Conservation (phyloP, 2,329 filamentous ascomycete genomes). For the Calonectria naviculata region DNA sequence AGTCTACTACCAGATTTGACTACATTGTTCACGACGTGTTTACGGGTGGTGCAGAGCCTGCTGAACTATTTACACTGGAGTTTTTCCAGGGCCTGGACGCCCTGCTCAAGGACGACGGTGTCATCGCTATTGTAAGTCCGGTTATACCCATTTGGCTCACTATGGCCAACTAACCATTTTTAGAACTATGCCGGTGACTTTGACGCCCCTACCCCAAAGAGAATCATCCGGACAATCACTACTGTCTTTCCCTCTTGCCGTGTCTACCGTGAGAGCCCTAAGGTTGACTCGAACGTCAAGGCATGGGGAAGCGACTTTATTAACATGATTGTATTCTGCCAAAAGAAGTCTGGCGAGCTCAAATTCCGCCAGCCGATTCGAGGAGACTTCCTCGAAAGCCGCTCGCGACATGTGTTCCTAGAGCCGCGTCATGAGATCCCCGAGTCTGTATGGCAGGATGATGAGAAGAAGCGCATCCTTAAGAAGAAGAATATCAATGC, state of each 20-base stretch:
- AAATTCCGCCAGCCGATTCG: slow-evolving; percentile 74
- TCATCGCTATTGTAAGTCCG: slow-evolving; percentile 84
- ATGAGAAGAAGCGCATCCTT: slow-evolving; percentile 64
- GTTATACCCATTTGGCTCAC: not conserved
- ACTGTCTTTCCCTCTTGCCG: slow-evolving; percentile 89
- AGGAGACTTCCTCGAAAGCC: slow-evolving; percentile 78
- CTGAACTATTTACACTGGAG: slow-evolving; percentile 86
- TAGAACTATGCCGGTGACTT: slow-evolving; percentile 97
- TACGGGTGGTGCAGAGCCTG: slow-evolving; percentile 93
- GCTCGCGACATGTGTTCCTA: slow-evolving; percentile 76
- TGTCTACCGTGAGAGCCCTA: slow-evolving; percentile 83
- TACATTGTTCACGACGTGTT: slow-evolving; percentile 99
- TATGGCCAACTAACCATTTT: slow-evolving; percentile 26
- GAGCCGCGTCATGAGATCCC: slow-evolving; percentile 78
- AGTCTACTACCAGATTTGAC: slow-evolving; percentile 71
- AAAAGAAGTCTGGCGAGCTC: slow-evolving; percentile 66
- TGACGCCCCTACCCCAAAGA: slow-evolving; percentile 76
- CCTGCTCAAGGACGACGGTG: slow-evolving; percentile 81
- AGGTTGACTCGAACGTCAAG: slow-evolving; percentile 59
- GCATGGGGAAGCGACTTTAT: slow-evolving; percentile 77
- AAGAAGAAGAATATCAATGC: slow-evolving; percentile 71
- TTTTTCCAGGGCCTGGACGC: slow-evolving; percentile 79
- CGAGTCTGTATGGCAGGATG: slow-evolving; percentile 57
- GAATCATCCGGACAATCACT: slow-evolving; percentile 85
- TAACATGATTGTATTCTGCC: slow-evolving; percentile 97